These are phyloP conservation scores for Pterulicium gracile DNA, from an alignment of 1,284 basidiomycete genomes.

Conservation along the genomic window DNA sequence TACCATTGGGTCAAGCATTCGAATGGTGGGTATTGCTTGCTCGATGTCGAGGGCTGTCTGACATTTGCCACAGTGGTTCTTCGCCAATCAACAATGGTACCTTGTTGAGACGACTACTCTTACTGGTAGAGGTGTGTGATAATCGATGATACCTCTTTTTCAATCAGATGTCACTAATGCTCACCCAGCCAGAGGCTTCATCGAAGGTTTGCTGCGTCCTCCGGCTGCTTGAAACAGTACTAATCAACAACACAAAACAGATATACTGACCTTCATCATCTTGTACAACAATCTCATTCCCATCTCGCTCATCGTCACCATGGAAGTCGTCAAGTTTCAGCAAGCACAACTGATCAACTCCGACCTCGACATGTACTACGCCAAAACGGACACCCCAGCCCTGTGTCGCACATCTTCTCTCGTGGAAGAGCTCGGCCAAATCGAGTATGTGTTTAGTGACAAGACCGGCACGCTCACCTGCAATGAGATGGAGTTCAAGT, in stretches of 20 bases:
- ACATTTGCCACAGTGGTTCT: slow-evolving; percentile 70
- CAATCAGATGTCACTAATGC: slow-evolving; percentile 8
- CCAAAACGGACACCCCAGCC: slow-evolving; percentile 90
- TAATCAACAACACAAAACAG: slow-evolving; percentile 31
- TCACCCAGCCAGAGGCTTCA: slow-evolving; percentile 58
- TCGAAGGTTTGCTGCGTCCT: slow-evolving; percentile 47
- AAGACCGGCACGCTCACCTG: slow-evolving; percentile 97
- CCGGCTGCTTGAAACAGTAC: slow-evolving; percentile 8
- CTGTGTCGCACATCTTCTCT: slow-evolving; percentile 94
- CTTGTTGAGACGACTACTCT: slow-evolving; percentile 49
- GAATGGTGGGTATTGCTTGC: slow-evolving; percentile 26
- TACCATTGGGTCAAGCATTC: slow-evolving; percentile 85
- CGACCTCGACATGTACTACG: slow-evolving; percentile 95
- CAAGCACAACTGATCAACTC: slow-evolving; percentile 96
- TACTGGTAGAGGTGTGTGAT: slow-evolving; percentile 45
- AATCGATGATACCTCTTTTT: neutral
- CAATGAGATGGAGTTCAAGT: slow-evolving; percentile 98
- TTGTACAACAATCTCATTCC: slow-evolving; percentile 99
- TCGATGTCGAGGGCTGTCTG: neutral
- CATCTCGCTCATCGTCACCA: slow-evolving; percentile 98
- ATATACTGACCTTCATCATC: slow-evolving; percentile 97
- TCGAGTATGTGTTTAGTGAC: slow-evolving; percentile 98
- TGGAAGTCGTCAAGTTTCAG: slow-evolving; percentile 99
- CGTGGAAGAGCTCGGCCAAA: slow-evolving; percentile 97
- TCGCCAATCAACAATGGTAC: slow-evolving; percentile 79